These are phyloP conservation scores for Sesbania bispinosa DNA, from an alignment of 306 rosid genomes.

Conservation along the genomic window DNA sequence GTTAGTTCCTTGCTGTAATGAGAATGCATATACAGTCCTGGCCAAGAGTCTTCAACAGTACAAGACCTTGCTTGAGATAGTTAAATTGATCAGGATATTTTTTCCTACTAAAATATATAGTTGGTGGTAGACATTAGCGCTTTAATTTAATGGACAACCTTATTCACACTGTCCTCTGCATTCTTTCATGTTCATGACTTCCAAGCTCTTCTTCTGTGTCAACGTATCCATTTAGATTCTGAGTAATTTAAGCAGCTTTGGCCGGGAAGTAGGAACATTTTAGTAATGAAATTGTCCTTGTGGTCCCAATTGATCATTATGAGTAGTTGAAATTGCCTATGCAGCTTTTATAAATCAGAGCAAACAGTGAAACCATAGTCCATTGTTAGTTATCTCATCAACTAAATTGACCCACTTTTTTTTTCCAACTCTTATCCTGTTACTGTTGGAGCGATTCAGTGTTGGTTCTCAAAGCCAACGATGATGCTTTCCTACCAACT, in stretches of 20 bases:
- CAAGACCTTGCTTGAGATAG: neutral
- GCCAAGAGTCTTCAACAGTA: neutral
- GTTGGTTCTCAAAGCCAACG: neutral
- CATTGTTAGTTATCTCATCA: conserved; percentile 5
- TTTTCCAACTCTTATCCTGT: conserved; percentile 14
- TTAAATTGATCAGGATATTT: neutral
- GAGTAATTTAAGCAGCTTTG: conserved; percentile 10
- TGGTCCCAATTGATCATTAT: conserved; percentile 22
- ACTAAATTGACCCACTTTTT: conserved; percentile 12
- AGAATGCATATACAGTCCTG: neutral
- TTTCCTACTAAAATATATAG: neutral
- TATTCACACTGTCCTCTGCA: neutral
- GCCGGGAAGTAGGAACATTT: neutral
- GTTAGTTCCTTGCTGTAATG: neutral
- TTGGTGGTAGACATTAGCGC: neutral
- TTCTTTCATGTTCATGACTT: neutral
- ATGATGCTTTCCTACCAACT: conserved; percentile 12
- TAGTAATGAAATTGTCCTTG: neutral
- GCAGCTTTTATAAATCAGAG: neutral
- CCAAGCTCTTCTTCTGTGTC: neutral
- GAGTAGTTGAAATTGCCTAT: neutral
- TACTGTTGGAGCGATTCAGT: neutral
- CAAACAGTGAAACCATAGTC: neutral
- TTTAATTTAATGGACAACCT: neutral
- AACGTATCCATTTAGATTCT: neutral